phyloP scores from a whole-genome alignment of 2,329 filamentous ascomycete species.

The Penicillium sp. region DNA sequence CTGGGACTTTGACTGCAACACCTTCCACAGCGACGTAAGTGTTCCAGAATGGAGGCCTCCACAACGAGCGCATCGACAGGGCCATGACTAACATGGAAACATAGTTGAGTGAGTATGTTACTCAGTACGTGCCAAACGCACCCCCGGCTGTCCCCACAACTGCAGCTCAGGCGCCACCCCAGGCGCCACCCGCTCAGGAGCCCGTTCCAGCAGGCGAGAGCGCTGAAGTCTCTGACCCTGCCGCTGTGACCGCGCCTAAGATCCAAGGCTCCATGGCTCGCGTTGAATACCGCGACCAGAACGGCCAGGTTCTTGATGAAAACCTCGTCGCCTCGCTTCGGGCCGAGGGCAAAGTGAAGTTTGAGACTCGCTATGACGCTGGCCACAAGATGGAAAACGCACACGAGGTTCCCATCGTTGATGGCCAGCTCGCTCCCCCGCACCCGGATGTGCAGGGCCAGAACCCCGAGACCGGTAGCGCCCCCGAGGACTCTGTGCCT shows the following conservation, averaged over 20 bases:
- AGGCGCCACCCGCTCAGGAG: conserved; percentile 21
- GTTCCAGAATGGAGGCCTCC: conserved; percentile 34
- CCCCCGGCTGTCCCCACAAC: conserved; percentile 26
- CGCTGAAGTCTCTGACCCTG: conserved; percentile 20
- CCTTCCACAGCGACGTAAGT: conserved; percentile 84
- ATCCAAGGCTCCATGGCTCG: conserved; percentile 69
- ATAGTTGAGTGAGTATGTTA: conserved; percentile 44
- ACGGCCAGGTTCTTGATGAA: conserved; percentile 83
- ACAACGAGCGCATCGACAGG: conserved; percentile 23
- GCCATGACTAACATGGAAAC: conserved; percentile 27
- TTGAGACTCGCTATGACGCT: conserved; percentile 96
- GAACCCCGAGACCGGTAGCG: conserved; percentile 57
- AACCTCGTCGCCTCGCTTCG: conserved; percentile 76
- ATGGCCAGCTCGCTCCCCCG: conserved; percentile 49
- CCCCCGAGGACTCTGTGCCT: conserved; percentile 36
- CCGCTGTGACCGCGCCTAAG: conserved; percentile 24
- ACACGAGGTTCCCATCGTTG: conserved; percentile 64
- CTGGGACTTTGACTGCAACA: conserved; percentile 99
- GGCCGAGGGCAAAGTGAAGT: conserved; percentile 83
- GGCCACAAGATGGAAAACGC: conserved; percentile 76
- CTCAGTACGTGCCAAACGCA: conserved; percentile 25
- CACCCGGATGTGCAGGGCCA: conserved; percentile 60
- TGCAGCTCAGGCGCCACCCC: conserved; percentile 18
- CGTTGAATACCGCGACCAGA: conserved; percentile 91
- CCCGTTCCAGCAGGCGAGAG: conserved; percentile 15